phyloP scores from a whole-genome alignment of 441 rosid species.

The Gossypium davidsonii region DNA sequence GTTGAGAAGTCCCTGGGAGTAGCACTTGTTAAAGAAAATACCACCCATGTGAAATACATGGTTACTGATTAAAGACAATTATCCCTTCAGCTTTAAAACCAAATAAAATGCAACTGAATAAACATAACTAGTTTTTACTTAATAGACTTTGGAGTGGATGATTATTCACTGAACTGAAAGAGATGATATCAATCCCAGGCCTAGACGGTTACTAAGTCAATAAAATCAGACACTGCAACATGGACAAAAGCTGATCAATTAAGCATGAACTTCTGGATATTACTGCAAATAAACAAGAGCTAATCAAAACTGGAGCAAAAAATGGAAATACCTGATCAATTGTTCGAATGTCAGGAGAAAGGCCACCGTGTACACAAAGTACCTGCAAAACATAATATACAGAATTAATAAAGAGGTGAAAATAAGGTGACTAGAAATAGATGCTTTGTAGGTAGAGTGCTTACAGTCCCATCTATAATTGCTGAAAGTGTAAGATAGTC shows the following conservation, averaged over 20 bases:
- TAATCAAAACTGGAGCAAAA: background rate
- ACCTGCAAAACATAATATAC: constrained; percentile 40
- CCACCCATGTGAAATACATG: background rate
- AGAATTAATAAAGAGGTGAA: constrained; percentile 2
- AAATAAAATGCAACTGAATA: background rate
- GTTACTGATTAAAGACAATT: background rate
- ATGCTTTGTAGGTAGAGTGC: constrained; percentile 10
- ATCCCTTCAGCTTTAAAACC: background rate
- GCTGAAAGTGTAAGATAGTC: constrained; percentile 98
- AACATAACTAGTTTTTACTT: background rate
- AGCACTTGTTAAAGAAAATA: background rate
- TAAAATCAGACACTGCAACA: background rate
- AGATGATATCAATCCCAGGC: background rate
- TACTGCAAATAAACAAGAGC: background rate
- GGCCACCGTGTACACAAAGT: constrained; percentile 99
- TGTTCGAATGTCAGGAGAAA: constrained; percentile 93
- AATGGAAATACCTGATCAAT: constrained; percentile 70
- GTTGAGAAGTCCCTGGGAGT: background rate
- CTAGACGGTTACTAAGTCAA: background rate
- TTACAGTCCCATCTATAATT: constrained; percentile 96
- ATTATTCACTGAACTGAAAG: background rate
- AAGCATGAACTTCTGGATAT: background rate
- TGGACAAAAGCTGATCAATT: background rate
- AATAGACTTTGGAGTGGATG: background rate
- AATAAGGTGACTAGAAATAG: background rate